These are phyloP conservation scores for Ottelia alismoides DNA, from an alignment of 106 monocot genomes.

Conservation along the genomic window DNA sequence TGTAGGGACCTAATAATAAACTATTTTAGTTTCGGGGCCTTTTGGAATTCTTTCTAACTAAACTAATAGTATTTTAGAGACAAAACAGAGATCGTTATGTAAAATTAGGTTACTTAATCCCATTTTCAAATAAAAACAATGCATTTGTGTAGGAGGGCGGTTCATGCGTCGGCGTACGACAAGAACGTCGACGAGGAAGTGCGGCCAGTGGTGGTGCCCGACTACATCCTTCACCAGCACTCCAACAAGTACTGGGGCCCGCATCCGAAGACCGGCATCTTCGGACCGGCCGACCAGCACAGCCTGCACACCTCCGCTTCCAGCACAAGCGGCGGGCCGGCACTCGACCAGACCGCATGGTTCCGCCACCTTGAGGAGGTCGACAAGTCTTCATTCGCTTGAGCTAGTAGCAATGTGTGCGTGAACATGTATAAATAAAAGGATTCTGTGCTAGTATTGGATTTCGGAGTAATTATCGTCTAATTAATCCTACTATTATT, in stretches of 20 bases:
- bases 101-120: no score
- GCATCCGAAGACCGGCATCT: constrained; percentile 4
- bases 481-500: no score
- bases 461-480: no score
- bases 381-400: constrained; percentile 20
- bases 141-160: constrained; percentile 7
- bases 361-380: constrained; percentile 64
- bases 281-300: constrained; percentile 5
- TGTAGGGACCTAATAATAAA: no score
- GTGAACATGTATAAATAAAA: no score
- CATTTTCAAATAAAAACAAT: no score
- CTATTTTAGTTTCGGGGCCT: no score
- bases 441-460: no score
- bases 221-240: background rate
- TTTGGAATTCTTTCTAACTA: no score
- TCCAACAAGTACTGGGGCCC: constrained; percentile 4
- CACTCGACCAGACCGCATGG: constrained; percentile 47
- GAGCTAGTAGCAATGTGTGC: no score
- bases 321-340: constrained; percentile 9
- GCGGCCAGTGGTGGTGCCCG: constrained; percentile 4
- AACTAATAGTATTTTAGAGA: no score
- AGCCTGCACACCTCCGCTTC: background rate
- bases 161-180: constrained; percentile 6
- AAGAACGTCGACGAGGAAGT: constrained; percentile 5
- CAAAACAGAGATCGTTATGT: no score